These are phyloP conservation scores for Spergularia azorica DNA, from an alignment of 179 eudicot genomes.

Conservation along the genomic window DNA sequence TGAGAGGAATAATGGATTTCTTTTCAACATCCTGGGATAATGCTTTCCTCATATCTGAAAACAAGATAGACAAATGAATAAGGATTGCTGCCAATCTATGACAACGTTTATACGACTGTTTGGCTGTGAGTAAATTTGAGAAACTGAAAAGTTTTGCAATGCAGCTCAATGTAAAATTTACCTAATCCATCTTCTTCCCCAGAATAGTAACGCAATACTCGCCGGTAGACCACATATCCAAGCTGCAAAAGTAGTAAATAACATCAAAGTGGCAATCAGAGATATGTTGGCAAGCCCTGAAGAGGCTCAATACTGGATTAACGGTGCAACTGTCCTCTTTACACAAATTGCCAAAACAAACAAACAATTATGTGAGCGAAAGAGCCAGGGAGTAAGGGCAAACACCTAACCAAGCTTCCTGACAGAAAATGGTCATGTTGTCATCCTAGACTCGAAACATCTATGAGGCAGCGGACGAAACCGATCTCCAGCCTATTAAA, in stretches of 20 bases:
- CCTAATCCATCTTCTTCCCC: conserved; percentile 99
- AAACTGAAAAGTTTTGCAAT: neutral
- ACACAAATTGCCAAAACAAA: neutral
- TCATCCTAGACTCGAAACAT: too few relatives aligned
- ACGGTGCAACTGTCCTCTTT: neutral
- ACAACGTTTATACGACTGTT: neutral
- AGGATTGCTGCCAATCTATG: neutral
- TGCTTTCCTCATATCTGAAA: conserved; percentile 96
- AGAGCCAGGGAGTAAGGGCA: too few relatives aligned
- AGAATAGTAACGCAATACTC: conserved; percentile 91
- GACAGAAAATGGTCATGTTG: too few relatives aligned
- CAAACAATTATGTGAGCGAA: too few relatives aligned
- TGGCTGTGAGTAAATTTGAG: neutral
- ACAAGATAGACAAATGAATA: neutral
- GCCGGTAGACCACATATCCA: conserved; percentile 81
- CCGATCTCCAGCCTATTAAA: too few relatives aligned
- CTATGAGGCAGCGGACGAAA: too few relatives aligned
- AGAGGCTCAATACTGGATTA: neutral
- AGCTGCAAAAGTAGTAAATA: conserved; percentile 51
- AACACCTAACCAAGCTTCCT: too few relatives aligned
- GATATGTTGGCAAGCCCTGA: neutral
- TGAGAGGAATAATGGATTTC: conserved; percentile 88
- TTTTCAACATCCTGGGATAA: conserved; percentile 86
- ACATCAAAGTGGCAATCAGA: neutral
- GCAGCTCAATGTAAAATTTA: conserved; percentile 16